Evolutionary conservation across 768 basidiomycete genomes (phyloP).

Genomic region (Calocera viscosa): DNA sequence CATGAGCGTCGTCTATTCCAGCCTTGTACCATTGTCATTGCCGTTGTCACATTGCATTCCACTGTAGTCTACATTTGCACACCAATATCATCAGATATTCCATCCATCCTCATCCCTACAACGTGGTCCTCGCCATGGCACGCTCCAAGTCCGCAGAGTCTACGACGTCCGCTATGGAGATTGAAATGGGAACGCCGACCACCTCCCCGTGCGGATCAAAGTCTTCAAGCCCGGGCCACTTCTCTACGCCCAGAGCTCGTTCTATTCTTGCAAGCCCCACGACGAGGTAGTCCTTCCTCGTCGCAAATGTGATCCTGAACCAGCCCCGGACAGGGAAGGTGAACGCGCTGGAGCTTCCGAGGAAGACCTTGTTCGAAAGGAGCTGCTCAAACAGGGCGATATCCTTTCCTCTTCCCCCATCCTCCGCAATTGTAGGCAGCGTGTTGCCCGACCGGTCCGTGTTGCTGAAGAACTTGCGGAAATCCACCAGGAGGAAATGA

Average conservation of each 20-base stretch:
- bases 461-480: constrained; percentile 12
- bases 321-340: neutral
- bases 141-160: neutral
- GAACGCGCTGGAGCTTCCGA: neutral
- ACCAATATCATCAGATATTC: neutral
- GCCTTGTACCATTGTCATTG: neutral
- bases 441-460: neutral
- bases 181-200: neutral
- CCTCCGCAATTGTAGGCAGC: neutral
- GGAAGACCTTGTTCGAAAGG: neutral
- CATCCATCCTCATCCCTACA: neutral
- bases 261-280: neutral
- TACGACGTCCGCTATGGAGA: neutral
- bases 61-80: neutral
- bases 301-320: constrained; percentile 6
- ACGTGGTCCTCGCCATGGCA: neutral
- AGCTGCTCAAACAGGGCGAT: neutral
- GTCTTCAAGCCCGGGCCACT: neutral
- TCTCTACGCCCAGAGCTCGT: neutral
- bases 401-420: constrained; percentile 9
- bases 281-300: constrained; percentile 3
- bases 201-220: neutral
- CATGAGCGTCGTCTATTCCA: neutral
- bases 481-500: constrained; percentile 19
- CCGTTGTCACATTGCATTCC: neutral